A percentile compares a stretch with the other conserved stretches of the same genome.
phyloP scores from a whole-genome alignment of 202 grass and related monocot genomes.

The Hordeum pubiflorum region DNA sequence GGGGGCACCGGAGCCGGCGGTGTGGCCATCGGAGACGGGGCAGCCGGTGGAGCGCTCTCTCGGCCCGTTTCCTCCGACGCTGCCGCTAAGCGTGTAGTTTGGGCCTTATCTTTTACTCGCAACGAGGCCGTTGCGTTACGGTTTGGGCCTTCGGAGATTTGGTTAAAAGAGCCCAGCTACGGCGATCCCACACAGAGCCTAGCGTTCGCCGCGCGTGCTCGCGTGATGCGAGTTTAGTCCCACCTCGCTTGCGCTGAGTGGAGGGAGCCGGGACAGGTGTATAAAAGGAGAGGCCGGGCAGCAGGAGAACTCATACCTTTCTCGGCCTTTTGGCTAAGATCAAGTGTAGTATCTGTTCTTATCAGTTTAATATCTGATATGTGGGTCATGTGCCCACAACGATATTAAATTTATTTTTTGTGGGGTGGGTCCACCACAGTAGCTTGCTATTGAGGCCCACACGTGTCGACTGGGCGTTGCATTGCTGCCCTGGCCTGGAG shows the following conservation, averaged over 20 bases:
- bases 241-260: not conserved
- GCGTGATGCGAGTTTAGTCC: not conserved
- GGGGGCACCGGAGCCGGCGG: constrained; percentile 1
- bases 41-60: not conserved
- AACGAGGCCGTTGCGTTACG: not conserved
- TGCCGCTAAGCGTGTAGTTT: not conserved
- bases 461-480: constrained; percentile 12
- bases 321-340: constrained; percentile 70
- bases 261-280: not conserved
- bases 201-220: not conserved
- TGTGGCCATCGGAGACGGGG: constrained; percentile 19
- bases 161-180: not conserved
- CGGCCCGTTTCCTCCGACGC: not conserved
- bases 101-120: not conserved
- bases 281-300: not conserved
- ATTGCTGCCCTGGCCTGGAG: not conserved
- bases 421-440: not conserved
- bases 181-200: not conserved
- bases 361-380: constrained; percentile 51
- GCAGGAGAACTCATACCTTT: constrained; percentile 28
- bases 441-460: constrained; percentile 21
- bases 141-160: not conserved
- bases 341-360: constrained; percentile 72
- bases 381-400: not conserved
- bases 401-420: constrained; percentile 25